These are phyloP conservation scores for Trametes coccinea DNA, from an alignment of 768 basidiomycete genomes.

Conservation along the genomic window DNA sequence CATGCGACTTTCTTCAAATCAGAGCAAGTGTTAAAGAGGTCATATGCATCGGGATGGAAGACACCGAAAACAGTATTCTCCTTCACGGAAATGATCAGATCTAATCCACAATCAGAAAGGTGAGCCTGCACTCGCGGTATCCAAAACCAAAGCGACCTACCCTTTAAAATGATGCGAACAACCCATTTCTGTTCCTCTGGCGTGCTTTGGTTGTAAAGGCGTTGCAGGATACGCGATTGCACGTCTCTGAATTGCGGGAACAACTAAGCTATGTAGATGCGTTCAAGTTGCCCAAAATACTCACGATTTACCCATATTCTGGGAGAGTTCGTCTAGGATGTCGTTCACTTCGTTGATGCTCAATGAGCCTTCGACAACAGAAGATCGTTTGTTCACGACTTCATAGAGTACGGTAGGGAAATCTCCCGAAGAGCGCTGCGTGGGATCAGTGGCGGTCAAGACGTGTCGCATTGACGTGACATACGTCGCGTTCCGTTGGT, in stretches of 20 bases:
- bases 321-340: slow-evolving; percentile 74
- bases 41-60: slow-evolving; percentile 93
- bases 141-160: slow-evolving; percentile 37
- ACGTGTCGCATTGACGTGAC: slow-evolving; percentile 26
- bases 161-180: slow-evolving; percentile 93
- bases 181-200: slow-evolving; percentile 94
- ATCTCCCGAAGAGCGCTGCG: slow-evolving; percentile 75
- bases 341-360: slow-evolving; percentile 84
- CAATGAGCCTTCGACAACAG: slow-evolving; percentile 70
- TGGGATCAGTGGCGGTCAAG: not conserved
- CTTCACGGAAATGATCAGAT: slow-evolving; percentile 90
- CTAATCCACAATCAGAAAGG: slow-evolving; percentile 39
- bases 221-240: slow-evolving; percentile 74
- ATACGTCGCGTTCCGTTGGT: slow-evolving; percentile 66
- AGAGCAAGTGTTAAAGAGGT: slow-evolving; percentile 94
- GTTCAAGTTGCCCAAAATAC: slow-evolving; percentile 16
- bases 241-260: slow-evolving; percentile 50
- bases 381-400: slow-evolving; percentile 82
- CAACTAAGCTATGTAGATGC: slow-evolving; percentile 14
- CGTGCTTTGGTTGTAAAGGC: slow-evolving; percentile 76
- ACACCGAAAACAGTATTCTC: slow-evolving; percentile 90
- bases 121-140: not conserved
- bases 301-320: slow-evolving; percentile 74
- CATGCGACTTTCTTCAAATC: slow-evolving; percentile 93
- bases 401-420: slow-evolving; percentile 87